Evolutionary conservation across 1,284 basidiomycete genomes (phyloP), one percentile per base, ranked within the genome.

Genomic region (Cutaneotrichosporon spelunceum): DNA sequence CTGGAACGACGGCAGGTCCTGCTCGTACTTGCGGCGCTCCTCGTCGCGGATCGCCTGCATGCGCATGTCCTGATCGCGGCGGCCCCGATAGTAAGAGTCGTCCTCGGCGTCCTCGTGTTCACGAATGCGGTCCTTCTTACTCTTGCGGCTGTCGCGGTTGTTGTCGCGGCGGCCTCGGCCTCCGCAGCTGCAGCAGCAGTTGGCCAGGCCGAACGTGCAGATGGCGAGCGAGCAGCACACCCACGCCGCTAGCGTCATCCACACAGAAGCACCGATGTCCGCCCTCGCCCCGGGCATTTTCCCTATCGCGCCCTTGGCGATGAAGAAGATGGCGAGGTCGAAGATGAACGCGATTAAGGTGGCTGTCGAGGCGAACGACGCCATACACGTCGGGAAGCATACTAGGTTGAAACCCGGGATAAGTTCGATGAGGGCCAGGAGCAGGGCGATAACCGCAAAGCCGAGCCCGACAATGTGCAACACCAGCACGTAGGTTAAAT

Each of bases 161-260:
- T 58, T 82, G 23, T 89, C 83, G 42, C 69, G 60, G 19, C 54
- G 62, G 27, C 56, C 82, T n/a, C n/a, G n/a, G 23, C 90, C 83
- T 70, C 89, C 91, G 69, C 90, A 92, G 64, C 88, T 83, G 30
- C 90, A 83, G 72, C 90, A 93, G 70, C 90, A 93, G 62, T 88
- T 83, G 26, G 91, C 91, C 50, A 91, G 70, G 6, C 86, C 83
- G 71, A 86, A 93, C 80, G 91, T 89, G 75, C 90, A 93, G 21
- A 91, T 90, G 52, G 87, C 87, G 75, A 93, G 86, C 80, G 90
- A 90, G 53, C 91, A 81, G 24, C 90, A 81, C 1, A 92, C 45
- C 88, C 89, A 93, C 0, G 91, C 88, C 0, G 85, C 88, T 36
- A 94, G 84, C 1, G 90, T 92, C 55, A 94, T 80, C 91, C 91